Percentiles rank a stretch among this genome's conserved stretches.
Evolutionary conservation across 2,329 filamentous ascomycete genomes (phyloP).

Genomic region (Calycina herbarum): DNA sequence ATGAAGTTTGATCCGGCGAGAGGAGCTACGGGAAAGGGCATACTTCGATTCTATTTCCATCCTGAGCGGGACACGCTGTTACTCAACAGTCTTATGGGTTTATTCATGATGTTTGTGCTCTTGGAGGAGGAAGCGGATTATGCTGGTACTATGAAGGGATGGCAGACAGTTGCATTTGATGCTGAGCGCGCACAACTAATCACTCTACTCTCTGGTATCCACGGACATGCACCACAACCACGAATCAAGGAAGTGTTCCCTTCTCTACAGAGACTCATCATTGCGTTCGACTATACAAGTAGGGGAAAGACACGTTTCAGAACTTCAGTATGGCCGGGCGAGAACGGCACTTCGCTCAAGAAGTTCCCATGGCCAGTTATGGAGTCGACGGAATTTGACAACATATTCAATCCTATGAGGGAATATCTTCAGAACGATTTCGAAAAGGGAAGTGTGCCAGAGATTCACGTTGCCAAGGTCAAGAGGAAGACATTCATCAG

Average conservation of each 20-base stretch:
- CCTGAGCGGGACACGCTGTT: slow-evolving; percentile 33
- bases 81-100: slow-evolving; percentile 34
- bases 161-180: slow-evolving; percentile 36
- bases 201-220: slow-evolving; percentile 31
- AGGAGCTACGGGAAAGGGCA: slow-evolving; percentile 28
- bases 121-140: slow-evolving; percentile 32
- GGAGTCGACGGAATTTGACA: slow-evolving; percentile 21
- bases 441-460: slow-evolving; percentile 22
- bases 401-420: slow-evolving; percentile 29
- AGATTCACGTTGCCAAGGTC: slow-evolving; percentile 32
- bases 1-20: slow-evolving; percentile 31
- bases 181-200: slow-evolving; percentile 35
- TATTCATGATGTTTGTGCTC: slow-evolving; percentile 37
- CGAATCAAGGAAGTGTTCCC: slow-evolving; percentile 35
- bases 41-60: slow-evolving; percentile 35
- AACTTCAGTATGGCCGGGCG: slow-evolving; percentile 35
- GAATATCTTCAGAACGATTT: slow-evolving; percentile 32
- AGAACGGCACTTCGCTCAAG: slow-evolving; percentile 31
- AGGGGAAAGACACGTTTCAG: slow-evolving; percentile 33
- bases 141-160: slow-evolving; percentile 32
- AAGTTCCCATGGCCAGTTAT: slow-evolving; percentile 20
- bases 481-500: slow-evolving; percentile 34
- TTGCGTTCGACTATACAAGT: slow-evolving; percentile 34
- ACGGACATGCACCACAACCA: slow-evolving; percentile 29
- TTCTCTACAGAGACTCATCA: slow-evolving; percentile 29